Conservation (phyloP, 2,329 filamentous ascomycete species). For the Niveomyces coronatus region DNA sequence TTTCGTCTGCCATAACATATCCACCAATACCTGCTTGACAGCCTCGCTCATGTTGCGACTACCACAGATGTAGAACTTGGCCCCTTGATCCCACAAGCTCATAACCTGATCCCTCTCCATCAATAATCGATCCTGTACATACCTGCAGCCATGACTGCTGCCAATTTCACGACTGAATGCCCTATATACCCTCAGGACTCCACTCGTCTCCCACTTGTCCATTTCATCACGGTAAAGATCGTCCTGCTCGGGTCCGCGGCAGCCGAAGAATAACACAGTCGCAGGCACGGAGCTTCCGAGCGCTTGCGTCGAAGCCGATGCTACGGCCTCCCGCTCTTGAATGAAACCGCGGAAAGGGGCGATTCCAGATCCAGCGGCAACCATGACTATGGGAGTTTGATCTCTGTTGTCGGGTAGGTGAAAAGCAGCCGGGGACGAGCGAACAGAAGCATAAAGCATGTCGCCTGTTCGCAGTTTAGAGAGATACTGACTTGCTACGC, state of each 20-base stretch:
- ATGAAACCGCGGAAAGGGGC: constrained; percentile 54
- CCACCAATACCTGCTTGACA: too few relatives aligned
- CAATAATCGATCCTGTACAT: constrained; percentile 36
- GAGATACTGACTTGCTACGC: constrained; percentile 52
- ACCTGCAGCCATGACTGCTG: constrained; percentile 34
- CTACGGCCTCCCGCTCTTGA: constrained; percentile 47
- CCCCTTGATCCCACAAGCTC: constrained; percentile 30
- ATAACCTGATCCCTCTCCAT: constrained; percentile 25
- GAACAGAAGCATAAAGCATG: constrained; percentile 38
- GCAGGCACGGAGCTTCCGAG: constrained; percentile 45
- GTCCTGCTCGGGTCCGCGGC: constrained; percentile 34
- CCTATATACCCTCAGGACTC: constrained; percentile 49
- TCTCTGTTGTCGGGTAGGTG: constrained; percentile 35
- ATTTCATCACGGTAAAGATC: constrained; percentile 51
- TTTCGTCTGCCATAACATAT: too few relatives aligned
- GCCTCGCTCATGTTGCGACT: too few relatives aligned
- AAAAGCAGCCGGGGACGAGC: constrained; percentile 31
- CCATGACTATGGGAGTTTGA: constrained; percentile 38
- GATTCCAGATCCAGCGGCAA: constrained; percentile 44
- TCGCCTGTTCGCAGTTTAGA: constrained; percentile 34
- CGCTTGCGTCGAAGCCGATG: constrained; percentile 25
- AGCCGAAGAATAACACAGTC: constrained; percentile 40
- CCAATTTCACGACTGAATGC: constrained; percentile 37
- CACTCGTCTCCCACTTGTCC: constrained; percentile 45
- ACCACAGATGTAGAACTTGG: constrained; percentile 57